A percentile compares a stretch with the other conserved stretches of the same genome.
These are phyloP conservation scores for Nothopassalora personata DNA, from an alignment of 2,329 filamentous ascomycete species.

Conservation along the genomic window DNA sequence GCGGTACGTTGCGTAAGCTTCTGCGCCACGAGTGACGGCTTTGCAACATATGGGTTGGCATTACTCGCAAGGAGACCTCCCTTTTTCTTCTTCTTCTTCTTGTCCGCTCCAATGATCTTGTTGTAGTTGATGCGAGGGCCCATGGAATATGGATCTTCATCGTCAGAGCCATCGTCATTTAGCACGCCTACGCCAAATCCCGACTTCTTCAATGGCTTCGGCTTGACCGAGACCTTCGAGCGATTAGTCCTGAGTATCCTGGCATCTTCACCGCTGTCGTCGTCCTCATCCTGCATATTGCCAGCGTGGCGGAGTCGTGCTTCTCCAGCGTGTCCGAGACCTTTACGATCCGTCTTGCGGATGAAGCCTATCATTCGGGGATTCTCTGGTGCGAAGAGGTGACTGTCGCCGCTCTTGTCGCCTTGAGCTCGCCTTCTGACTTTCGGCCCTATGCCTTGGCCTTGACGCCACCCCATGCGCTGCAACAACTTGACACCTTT, in stretches of 20 bases:
- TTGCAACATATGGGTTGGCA: constrained; percentile 15
- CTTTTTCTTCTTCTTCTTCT: constrained; percentile 72
- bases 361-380: constrained; percentile 61
- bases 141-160: constrained; percentile 89
- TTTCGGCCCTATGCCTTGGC: constrained; percentile 87
- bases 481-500: constrained; percentile 81
- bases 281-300: constrained; percentile 31
- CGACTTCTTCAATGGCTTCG: constrained; percentile 54
- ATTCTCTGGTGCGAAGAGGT: constrained; percentile 84
- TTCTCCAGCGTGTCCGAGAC: constrained; percentile 62
- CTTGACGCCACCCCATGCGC: constrained; percentile 93
- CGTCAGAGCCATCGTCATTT: constrained; percentile 90
- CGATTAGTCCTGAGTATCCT: constrained; percentile 28
- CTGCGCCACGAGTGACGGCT: constrained; percentile 71
- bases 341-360: constrained; percentile 63
- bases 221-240: constrained; percentile 31
- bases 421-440: constrained; percentile 68
- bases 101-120: constrained; percentile 72
- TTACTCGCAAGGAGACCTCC: constrained; percentile 28
- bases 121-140: constrained; percentile 88
- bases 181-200: constrained; percentile 83
- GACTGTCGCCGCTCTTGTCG: constrained; percentile 50
- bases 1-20: constrained; percentile 38
- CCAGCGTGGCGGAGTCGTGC: constrained; percentile 43
- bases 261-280: constrained; percentile 27